Conservation (phyloP, 192 early-diverging fungal species). For the Chytriomyces confervae region DNA sequence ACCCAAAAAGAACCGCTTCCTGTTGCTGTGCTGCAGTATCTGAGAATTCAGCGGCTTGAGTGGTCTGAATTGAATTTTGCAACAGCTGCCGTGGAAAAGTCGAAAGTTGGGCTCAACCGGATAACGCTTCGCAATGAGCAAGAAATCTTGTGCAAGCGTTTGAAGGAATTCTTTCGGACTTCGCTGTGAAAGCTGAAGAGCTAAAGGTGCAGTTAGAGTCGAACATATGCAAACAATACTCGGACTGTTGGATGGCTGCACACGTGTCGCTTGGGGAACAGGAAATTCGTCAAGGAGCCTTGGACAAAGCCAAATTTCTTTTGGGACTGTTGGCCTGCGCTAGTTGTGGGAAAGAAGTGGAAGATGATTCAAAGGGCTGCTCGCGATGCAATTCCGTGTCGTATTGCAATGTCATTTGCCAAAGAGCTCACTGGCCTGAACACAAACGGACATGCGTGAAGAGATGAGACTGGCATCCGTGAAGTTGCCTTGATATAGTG, state of each 20-base stretch:
- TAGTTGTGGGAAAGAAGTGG: conserved; percentile 7
- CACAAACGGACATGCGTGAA: conserved; percentile 23
- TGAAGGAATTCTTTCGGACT: conserved; percentile 30
- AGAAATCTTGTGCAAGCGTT: conserved; percentile 51
- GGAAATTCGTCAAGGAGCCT: conserved; percentile 26
- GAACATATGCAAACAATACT: conserved; percentile 1
- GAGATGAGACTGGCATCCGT: neutral
- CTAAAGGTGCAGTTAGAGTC: neutral
- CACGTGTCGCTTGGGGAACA: conserved; percentile 47
- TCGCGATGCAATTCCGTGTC: conserved; percentile 38
- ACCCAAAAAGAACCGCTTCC: conserved; percentile 46
- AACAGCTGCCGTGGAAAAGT: neutral
- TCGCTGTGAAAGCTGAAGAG: neutral
- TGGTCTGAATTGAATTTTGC: conserved; percentile 32
- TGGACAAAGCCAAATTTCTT: conserved; percentile 15
- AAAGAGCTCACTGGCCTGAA: conserved; percentile 33
- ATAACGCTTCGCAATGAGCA: conserved; percentile 42
- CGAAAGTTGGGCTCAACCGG: neutral
- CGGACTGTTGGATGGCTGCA: conserved; percentile 43
- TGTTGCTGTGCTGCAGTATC: conserved; percentile 40
- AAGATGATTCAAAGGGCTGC: conserved; percentile 35
- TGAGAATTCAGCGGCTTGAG: conserved; percentile 44
- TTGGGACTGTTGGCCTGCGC: neutral
- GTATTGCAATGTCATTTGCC: conserved; percentile 41
- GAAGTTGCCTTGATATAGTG: no score